phyloP scores from a whole-genome alignment of 345 rosid species.

The Heritiera fomes region DNA sequence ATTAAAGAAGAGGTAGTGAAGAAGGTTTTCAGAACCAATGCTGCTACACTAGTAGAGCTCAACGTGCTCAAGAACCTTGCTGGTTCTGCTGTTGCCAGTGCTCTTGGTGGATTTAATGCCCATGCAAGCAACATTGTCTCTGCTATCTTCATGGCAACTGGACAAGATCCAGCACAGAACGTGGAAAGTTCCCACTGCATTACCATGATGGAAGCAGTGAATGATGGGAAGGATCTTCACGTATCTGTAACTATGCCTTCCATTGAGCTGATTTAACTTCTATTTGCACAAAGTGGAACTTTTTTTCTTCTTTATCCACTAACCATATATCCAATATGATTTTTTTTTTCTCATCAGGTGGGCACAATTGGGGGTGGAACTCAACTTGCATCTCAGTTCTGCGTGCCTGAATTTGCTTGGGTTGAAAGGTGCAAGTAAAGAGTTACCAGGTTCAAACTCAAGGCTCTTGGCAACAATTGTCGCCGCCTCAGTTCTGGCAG shows the following conservation, averaged over 20 bases:
- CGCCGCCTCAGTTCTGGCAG: slow-evolving; percentile 54
- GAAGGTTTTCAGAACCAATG: slow-evolving; percentile 45
- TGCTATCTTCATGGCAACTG: slow-evolving; percentile 51
- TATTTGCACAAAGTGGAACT: not conserved
- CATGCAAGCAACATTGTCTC: slow-evolving; percentile 50
- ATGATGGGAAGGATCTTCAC: slow-evolving; percentile 50
- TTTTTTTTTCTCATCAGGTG: slow-evolving; percentile 33
- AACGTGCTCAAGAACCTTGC: slow-evolving; percentile 53
- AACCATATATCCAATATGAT: not conserved
- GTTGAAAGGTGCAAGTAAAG: slow-evolving; percentile 52
- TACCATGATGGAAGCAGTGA: slow-evolving; percentile 60
- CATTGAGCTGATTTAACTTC: slow-evolving; percentile 38
- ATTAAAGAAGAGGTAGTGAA: slow-evolving; percentile 43
- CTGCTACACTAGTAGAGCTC: slow-evolving; percentile 43
- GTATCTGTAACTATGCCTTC: slow-evolving; percentile 54
- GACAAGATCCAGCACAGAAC: slow-evolving; percentile 61
- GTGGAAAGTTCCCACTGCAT: slow-evolving; percentile 57
- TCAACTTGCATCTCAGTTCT: slow-evolving; percentile 51
- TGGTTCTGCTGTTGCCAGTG: slow-evolving; percentile 49
- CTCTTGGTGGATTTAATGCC: slow-evolving; percentile 52
- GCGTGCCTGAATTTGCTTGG: slow-evolving; percentile 60
- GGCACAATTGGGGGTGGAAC: slow-evolving; percentile 64
- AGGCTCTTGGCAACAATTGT: slow-evolving; percentile 51
- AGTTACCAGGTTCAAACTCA: slow-evolving; percentile 42
- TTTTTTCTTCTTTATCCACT: not conserved